Conservation (phyloP, 495 filamentous ascomycete genomes). For the Hapsidospora chrysogenum region DNA sequence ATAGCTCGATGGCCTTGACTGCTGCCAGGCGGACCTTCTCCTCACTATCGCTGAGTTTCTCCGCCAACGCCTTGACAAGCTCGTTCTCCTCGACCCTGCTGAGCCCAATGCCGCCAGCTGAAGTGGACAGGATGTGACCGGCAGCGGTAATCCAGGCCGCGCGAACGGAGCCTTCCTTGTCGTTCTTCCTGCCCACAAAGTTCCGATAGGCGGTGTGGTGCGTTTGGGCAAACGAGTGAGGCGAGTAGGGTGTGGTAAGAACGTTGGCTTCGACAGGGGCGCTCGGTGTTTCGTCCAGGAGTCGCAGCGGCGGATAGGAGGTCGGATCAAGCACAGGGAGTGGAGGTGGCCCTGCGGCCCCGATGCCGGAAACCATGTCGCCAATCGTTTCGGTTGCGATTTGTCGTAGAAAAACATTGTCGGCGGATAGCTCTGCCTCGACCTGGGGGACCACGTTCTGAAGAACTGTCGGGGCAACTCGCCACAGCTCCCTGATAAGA, state of each 20-base stretch:
- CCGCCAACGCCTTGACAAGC: slow-evolving; percentile 54
- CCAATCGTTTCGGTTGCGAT: slow-evolving; percentile 87
- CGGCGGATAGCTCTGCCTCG: slow-evolving; percentile 80
- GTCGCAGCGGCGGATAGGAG: slow-evolving; percentile 57
- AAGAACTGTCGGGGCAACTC: slow-evolving; percentile 72
- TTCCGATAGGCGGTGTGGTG: slow-evolving; percentile 61
- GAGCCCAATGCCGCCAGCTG: slow-evolving; percentile 71
- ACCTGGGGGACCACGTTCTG: slow-evolving; percentile 89
- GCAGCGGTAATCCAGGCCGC: slow-evolving; percentile 70
- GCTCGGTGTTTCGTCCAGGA: slow-evolving; percentile 37
- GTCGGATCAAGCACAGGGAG: slow-evolving; percentile 56
- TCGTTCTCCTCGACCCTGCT: slow-evolving; percentile 56
- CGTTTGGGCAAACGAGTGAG: slow-evolving; percentile 67
- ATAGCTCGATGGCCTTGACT: slow-evolving; percentile 60
- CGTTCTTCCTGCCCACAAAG: slow-evolving; percentile 67
- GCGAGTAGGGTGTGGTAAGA: slow-evolving; percentile 61
- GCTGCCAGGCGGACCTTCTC: slow-evolving; percentile 82
- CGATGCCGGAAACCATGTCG: slow-evolving; percentile 83
- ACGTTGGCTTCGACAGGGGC: slow-evolving; percentile 34
- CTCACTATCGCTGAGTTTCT: slow-evolving; percentile 74
- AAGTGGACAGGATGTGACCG: slow-evolving; percentile 67
- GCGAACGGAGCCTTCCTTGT: slow-evolving; percentile 67
- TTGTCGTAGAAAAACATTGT: slow-evolving; percentile 70
- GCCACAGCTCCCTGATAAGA: slow-evolving; percentile 85
- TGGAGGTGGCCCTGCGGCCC: slow-evolving; percentile 69